These are phyloP conservation scores for Butyriboletus loyo DNA, from an alignment of 768 basidiomycete species.

Conservation along the genomic window DNA sequence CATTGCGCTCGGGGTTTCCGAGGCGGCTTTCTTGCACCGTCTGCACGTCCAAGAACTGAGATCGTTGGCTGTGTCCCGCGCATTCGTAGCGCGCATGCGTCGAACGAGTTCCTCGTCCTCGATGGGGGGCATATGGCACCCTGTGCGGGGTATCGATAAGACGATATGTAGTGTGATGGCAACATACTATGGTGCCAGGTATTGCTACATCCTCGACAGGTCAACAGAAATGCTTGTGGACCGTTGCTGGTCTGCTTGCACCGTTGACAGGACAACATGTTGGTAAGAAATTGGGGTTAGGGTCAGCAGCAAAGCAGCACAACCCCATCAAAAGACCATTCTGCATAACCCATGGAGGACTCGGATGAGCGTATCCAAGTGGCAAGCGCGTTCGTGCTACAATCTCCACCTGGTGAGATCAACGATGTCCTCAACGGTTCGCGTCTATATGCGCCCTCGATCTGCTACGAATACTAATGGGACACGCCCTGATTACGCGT, in stretches of 20 bases:
- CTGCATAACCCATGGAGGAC: slow-evolving; percentile 43
- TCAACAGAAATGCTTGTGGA: slow-evolving; percentile 32
- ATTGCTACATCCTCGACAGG: slow-evolving; percentile 32
- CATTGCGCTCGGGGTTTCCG: neutral
- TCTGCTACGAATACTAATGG: neutral
- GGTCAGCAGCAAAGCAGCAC: slow-evolving; percentile 9
- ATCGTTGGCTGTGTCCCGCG: slow-evolving; percentile 21
- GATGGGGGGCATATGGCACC: slow-evolving; percentile 33
- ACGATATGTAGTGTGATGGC: neutral
- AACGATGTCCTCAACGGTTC: slow-evolving; percentile 92
- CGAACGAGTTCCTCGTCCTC: slow-evolving; percentile 24
- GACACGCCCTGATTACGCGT: slow-evolving; percentile 15
- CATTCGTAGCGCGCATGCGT: slow-evolving; percentile 24
- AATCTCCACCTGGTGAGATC: slow-evolving; percentile 94
- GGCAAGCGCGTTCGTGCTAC: slow-evolving; percentile 77
- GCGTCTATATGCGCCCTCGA: slow-evolving; percentile 3
- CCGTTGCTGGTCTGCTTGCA: slow-evolving; percentile 25
- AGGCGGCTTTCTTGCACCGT: slow-evolving; percentile 26
- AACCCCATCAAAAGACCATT: neutral
- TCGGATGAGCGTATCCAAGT: slow-evolving; percentile 60
- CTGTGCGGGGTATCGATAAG: slow-evolving; percentile 10
- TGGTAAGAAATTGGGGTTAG: slow-evolving; percentile 19
- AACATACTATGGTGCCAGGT: slow-evolving; percentile 35
- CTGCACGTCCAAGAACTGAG: slow-evolving; percentile 29
- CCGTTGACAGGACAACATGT: slow-evolving; percentile 18